A percentile compares a stretch with the other conserved stretches of the same genome.
These are phyloP conservation scores for Pichia norvegensis DNA, from an alignment of 1,139 yeast species.

Conservation along the genomic window DNA sequence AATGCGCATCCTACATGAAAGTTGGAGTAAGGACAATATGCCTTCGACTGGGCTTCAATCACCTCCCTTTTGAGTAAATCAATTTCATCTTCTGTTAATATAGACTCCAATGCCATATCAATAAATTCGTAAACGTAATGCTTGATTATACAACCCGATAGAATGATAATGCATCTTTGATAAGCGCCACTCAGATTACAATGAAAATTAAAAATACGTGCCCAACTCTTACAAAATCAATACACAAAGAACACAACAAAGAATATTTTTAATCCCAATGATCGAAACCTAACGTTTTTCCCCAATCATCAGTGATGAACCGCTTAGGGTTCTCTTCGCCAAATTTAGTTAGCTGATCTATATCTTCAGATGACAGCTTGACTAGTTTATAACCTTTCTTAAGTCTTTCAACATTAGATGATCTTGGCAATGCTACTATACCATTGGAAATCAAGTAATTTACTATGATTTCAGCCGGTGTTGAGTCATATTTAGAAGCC, in stretches of 20 bases:
- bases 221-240: not conserved
- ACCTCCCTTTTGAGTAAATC: conserved; percentile 16
- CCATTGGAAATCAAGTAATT: conserved; percentile 50
- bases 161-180: no score
- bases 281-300: conserved; percentile 19
- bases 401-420: conserved; percentile 33
- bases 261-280: conserved; percentile 11
- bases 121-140: no score
- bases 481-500: conserved; percentile 39
- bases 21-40: conserved; percentile 80
- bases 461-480: conserved; percentile 40
- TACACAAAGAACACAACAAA: not conserved
- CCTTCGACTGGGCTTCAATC: conserved; percentile 38
- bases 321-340: conserved; percentile 40
- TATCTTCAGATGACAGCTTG: conserved; percentile 30
- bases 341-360: conserved; percentile 34
- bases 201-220: no score
- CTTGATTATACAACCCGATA: no score
- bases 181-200: no score
- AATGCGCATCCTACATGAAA: conserved; percentile 84
- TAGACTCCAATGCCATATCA: not conserved
- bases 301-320: conserved; percentile 28
- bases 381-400: conserved; percentile 19
- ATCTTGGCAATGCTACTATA: conserved; percentile 48
- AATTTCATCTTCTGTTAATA: conserved; percentile 8